Percentiles rank a stretch among this genome's conserved stretches.
Conservation (phyloP, 2,329 filamentous ascomycete species). For the Fusarium coicis region DNA sequence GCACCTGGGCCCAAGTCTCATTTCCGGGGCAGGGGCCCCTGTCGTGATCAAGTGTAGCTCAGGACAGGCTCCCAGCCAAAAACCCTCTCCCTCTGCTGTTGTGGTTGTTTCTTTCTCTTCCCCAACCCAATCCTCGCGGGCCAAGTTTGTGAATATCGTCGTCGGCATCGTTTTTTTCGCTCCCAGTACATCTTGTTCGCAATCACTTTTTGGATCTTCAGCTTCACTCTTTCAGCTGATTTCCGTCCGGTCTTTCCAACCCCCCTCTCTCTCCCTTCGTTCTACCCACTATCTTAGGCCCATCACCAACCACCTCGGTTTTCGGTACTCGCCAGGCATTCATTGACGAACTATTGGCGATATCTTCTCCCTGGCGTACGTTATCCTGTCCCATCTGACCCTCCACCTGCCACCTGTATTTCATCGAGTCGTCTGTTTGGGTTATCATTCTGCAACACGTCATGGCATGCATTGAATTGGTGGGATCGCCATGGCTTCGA, state of each 20-base stretch:
- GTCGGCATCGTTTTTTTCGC: conserved; percentile 41
- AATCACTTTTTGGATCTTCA: conserved; percentile 47
- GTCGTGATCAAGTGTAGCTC: conserved; percentile 20
- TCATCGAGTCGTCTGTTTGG: conserved; percentile 25
- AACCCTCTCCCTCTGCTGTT: conserved; percentile 25
- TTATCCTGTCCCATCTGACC: conserved; percentile 34
- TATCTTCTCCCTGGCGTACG: conserved; percentile 46
- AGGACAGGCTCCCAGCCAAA: conserved; percentile 28
- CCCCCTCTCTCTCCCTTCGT: conserved; percentile 36
- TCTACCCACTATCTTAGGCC: conserved; percentile 29
- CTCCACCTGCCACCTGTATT: conserved; percentile 35
- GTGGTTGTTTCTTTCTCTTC: conserved; percentile 27
- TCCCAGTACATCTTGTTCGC: conserved; percentile 42
- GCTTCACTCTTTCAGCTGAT: conserved; percentile 58
- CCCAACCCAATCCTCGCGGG: conserved; percentile 43
- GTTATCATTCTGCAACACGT: conserved; percentile 25
- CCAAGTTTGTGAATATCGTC: conserved; percentile 41
- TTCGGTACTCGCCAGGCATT: conserved; percentile 36
- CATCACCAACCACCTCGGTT: conserved; percentile 39
- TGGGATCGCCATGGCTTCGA: conserved; percentile 24
- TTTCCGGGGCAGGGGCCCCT: conserved; percentile 36
- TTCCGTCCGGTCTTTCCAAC: conserved; percentile 53
- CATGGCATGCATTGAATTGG: conserved; percentile 40
- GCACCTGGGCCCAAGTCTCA: conserved; percentile 34
- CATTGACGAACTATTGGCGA: conserved; percentile 44